Evolutionary conservation across 495 filamentous ascomycete species (phyloP).

Genomic region (Neurospora sp.): DNA sequence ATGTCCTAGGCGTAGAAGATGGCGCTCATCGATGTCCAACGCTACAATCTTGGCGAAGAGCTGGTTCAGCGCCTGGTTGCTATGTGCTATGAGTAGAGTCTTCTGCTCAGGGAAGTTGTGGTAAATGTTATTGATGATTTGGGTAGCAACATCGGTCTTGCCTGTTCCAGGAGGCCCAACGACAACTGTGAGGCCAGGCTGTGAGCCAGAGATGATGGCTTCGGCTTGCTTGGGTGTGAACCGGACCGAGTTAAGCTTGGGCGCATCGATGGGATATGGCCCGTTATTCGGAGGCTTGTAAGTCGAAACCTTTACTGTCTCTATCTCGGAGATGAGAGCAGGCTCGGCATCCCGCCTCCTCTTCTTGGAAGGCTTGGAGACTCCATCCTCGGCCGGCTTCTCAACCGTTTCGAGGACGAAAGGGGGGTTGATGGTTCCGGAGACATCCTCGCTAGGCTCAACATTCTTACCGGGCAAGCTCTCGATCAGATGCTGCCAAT

Average conservation of each 20-base stretch:
- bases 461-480: conserved; percentile 77
- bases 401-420: conserved; percentile 66
- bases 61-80: conserved; percentile 96
- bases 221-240: conserved; percentile 90
- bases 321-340: conserved; percentile 43
- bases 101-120: conserved; percentile 92
- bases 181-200: conserved; percentile 89
- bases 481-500: conserved; percentile 89
- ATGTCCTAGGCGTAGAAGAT: conserved; percentile 85
- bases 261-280: conserved; percentile 82
- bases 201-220: conserved; percentile 86
- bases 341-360: conserved; percentile 65
- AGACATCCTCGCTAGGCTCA: conserved; percentile 59
- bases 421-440: conserved; percentile 72
- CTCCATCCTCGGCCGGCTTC: conserved; percentile 32
- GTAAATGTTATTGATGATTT: conserved; percentile 98
- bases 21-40: conserved; percentile 90
- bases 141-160: conserved; percentile 96
- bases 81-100: conserved; percentile 89
- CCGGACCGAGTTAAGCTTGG: conserved; percentile 69
- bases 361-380: conserved; percentile 60
- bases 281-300: conserved; percentile 88
- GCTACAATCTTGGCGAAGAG: conserved; percentile 97
- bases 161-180: conserved; percentile 94
- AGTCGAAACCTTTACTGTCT: conserved; percentile 71